Evolutionary conservation across 106 monocot species (phyloP).

Genomic region (Acorus gramineus): DNA sequence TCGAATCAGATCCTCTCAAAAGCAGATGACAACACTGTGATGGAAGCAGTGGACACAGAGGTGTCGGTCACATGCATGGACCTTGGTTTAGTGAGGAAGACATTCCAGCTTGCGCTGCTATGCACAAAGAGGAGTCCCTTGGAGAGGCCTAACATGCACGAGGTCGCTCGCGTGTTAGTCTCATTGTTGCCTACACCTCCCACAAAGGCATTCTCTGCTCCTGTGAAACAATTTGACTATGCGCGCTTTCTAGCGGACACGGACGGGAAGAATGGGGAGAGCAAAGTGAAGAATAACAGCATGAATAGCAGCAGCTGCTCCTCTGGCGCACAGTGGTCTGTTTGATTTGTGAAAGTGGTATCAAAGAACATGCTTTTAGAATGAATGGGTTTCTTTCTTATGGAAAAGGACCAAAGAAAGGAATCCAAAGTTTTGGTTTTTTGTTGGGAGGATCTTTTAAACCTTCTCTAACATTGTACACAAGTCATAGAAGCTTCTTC

Average conservation of each 20-base stretch:
- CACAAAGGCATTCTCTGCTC: conserved; percentile 20
- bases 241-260: conserved; percentile 16
- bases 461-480: too few relatives aligned
- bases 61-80: conserved; percentile 88
- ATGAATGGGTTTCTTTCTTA: background rate
- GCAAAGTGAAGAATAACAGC: too few relatives aligned
- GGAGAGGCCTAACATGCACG: conserved; percentile 84
- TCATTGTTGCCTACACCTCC: conserved; percentile 51
- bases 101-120: conserved; percentile 83
- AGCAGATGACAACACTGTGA: conserved; percentile 93
- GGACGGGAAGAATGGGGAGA: background rate
- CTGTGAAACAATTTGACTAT: conserved; percentile 34
- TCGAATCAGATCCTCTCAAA: conserved; percentile 61
- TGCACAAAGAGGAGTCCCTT: conserved; percentile 77
- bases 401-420: too few relatives aligned
- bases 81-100: conserved; percentile 49
- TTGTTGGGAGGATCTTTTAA: too few relatives aligned
- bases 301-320: conserved; percentile 27
- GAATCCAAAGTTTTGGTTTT: too few relatives aligned
- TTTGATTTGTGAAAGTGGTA: conserved; percentile 82
- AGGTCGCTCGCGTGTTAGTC: conserved; percentile 60
- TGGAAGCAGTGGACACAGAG: conserved; percentile 91
- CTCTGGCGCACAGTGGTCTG: conserved; percentile 79
- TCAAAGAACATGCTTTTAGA: conserved; percentile 64
- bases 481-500: too few relatives aligned